Base-by-base conservation (phyloP, 352 stramenopile genomes). In the Phytophthora tentaculata region DNA sequence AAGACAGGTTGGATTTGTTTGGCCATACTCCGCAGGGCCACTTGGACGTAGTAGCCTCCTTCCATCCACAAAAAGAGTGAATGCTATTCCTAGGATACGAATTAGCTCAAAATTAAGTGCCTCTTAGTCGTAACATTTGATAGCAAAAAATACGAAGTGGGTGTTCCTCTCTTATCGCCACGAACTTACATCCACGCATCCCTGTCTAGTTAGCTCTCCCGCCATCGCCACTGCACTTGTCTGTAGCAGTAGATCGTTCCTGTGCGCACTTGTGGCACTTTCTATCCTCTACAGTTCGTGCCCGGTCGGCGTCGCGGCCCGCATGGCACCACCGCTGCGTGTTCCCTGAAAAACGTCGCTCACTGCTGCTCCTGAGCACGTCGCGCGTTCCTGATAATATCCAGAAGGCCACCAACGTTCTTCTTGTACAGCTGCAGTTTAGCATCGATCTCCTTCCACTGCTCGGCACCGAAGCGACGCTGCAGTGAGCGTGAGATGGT, bases 361-460 rank as follows among this genome's bases (percentile, higher is more conserved):
- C 73, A 89, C 78, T 89, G 82, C 53, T 85, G 65, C 72, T 84
- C 73, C 71, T 91, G 81, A 58, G 81, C 81, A 71, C 85, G 79
- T 61, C 82, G 82, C 58, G 86, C 86, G 65, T 76, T 90, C 47
- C 80, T 83, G 64, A 92, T 84, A 72, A 91, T 76, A 69, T 97
- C 80, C 64, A 98, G 82, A 69, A 98, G 82, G 28, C 81, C 73
- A 71, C 83, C 84, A 19, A 98, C 91, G 73, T 98, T 98, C 67
- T 93, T 88, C 79, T 98, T 98, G 89, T 97, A 98, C 57, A 86
- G 64, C 71, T 96, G 76, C 53, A 98, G 81, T 72, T 94, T 93
- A 22, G 71, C 74, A 69, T 98, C 82, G 23, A 98, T 77, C 37
- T 91, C 83, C 61, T 90, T 89, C 95, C 95, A 98, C 75, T 98